Evolutionary conservation across 2,329 filamentous ascomycete genomes (phyloP).

Genomic region (Fusarium brevicatenulatum): DNA sequence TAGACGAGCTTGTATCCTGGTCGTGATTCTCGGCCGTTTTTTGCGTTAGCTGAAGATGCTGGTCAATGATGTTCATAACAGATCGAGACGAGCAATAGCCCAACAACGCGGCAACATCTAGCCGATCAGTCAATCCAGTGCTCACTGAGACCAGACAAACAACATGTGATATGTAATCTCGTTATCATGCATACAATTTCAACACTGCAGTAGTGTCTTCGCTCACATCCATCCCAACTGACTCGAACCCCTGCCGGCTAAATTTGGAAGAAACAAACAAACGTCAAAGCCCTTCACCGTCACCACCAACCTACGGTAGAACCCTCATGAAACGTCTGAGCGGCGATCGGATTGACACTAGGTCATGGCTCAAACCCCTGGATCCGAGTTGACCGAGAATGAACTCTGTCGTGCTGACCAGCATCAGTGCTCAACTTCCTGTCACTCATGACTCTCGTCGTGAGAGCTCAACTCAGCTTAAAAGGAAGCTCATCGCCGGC

Average conservation of each 20-base stretch:
- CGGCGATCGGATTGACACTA: slow-evolving; percentile 30
- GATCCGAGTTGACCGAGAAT: slow-evolving; percentile 11
- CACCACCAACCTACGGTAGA: slow-evolving; percentile 19
- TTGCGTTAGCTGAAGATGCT: slow-evolving; percentile 12
- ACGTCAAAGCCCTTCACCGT: slow-evolving; percentile 30
- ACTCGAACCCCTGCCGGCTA: slow-evolving; percentile 26
- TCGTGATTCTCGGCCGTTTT: not conserved
- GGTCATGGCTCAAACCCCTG: slow-evolving; percentile 13
- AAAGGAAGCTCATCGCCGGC: slow-evolving; percentile 18
- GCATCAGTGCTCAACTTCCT: not conserved
- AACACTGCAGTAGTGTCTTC: slow-evolving; percentile 2
- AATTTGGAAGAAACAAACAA: slow-evolving; percentile 27
- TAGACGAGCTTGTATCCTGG: not conserved
- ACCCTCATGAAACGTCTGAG: slow-evolving; percentile 32
- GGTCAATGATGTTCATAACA: not conserved
- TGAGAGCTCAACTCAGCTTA: slow-evolving; percentile 15
- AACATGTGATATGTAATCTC: slow-evolving; percentile 11
- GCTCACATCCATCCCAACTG: slow-evolving; percentile 4
- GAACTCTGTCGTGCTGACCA: slow-evolving; percentile 2
- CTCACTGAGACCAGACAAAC: not conserved
- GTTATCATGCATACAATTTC: not conserved
- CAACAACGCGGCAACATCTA: no score
- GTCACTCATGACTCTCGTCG: not conserved
- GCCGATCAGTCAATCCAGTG: rapidly evolving
- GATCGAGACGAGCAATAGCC: not conserved